phyloP scores from a whole-genome alignment of 2,329 filamentous ascomycete species.

The Diplodia sapinea region DNA sequence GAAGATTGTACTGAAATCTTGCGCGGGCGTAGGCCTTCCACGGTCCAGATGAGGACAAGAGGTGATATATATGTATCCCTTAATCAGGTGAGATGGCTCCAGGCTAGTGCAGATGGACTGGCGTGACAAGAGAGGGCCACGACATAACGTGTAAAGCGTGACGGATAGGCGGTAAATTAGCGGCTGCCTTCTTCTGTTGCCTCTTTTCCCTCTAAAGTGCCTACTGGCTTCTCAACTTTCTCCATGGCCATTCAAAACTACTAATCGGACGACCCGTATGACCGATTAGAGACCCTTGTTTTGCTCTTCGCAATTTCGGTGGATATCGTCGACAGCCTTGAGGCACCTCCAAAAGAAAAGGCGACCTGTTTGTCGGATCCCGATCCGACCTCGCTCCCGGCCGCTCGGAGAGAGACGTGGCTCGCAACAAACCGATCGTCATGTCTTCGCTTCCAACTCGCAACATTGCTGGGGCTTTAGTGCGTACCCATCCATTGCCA shows the following conservation, averaged over 20 bases:
- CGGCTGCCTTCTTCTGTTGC: conserved; percentile 23
- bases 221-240: neutral
- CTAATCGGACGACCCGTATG: neutral
- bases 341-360: too few species aligned
- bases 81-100: neutral
- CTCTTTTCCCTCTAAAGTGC: neutral
- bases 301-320: too few species aligned
- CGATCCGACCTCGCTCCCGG: neutral
- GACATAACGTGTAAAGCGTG: neutral
- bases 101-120: neutral
- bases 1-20: neutral
- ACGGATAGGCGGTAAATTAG: conserved; percentile 1
- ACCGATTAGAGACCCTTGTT: neutral
- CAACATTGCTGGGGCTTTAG: neutral
- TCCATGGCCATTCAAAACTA: neutral
- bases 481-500: neutral
- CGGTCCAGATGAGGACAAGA: neutral
- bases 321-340: neutral
- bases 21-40: neutral
- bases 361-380: neutral
- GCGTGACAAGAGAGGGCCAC: neutral
- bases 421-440: neutral
- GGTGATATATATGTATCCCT: conserved; percentile 3
- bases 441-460: neutral
- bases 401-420: neutral